Evolutionary conservation across 2,329 filamentous ascomycete species (phyloP), one percentile per base, ranked within the genome.

Genomic region (Sclerotinia subarctica): DNA sequence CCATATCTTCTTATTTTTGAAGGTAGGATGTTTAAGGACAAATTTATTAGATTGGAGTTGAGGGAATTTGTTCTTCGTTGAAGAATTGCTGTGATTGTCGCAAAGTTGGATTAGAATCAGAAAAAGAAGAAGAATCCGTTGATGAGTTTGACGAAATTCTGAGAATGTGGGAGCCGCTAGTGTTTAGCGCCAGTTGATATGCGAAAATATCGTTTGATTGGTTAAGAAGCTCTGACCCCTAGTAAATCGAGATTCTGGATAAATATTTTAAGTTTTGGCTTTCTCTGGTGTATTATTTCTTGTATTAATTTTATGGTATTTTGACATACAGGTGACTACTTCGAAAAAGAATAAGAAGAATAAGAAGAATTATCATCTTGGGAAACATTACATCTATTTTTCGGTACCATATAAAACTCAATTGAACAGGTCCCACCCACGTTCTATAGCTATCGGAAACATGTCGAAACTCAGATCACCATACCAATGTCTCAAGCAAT

Each of bases 21-120:
- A 95, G 92, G 91, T 88, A 96, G 93, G 93, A 92, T 96, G 82
- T 97, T 97, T 97, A 94, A 97, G 94, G 93, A 82, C 88, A 85
- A 84, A 72, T 72, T 71, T 71, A 69, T 46, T 68, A 56, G 73
- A 72, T 72, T 73, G 62, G 66, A 71, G 47, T 69, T 69, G 69
- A 72, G 68, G 54, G 60, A 57, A 42, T 32, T 6, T 53, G 53
- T 68, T 68, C 51, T 53, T 66, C 57, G 54, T 66, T 67, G 54
- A 67, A 67, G 65, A 67, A 52, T 60, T 59, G 60, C n/a, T 51
- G 29, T 52, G 32, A 26, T 67, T 67, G 53, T 66, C 64, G 52
- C 49, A 38, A 62, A 67, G 54, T 47, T 64, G 38, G 49, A 46
- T 47, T 11, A 26, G 24, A 21, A 29, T 11, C 5, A 29, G 29